These are phyloP conservation scores for Kokia cookei DNA, from an alignment of 441 rosid genomes.

Conservation along the genomic window DNA sequence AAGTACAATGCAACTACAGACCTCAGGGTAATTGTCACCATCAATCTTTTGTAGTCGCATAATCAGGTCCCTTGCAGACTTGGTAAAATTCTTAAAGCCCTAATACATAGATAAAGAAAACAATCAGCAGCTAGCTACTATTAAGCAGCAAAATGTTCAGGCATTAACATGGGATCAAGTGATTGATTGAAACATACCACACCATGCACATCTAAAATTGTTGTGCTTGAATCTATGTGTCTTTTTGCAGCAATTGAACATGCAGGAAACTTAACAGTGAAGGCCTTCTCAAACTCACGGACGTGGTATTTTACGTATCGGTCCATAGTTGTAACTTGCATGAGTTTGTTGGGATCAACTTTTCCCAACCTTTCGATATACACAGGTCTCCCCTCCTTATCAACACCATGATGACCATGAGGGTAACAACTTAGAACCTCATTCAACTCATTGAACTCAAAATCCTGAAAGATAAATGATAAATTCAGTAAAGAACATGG, in stretches of 20 bases:
- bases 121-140: conserved; percentile 3
- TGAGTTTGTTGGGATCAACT: conserved; percentile 84
- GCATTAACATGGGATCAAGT: background rate
- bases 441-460: conserved; percentile 44
- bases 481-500: conserved; percentile 6
- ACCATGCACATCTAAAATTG: conserved; percentile 96
- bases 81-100: conserved; percentile 90
- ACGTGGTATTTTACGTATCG: conserved; percentile 89
- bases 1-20: conserved; percentile 18
- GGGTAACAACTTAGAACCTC: conserved; percentile 89
- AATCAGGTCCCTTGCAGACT: conserved; percentile 93
- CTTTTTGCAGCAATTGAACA: conserved; percentile 91
- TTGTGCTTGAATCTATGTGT: conserved; percentile 93
- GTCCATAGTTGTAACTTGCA: conserved; percentile 94
- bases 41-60: conserved; percentile 88
- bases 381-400: conserved; percentile 91
- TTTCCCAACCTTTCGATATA: conserved; percentile 93
- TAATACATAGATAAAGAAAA: conserved; percentile 13
- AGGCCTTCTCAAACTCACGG: conserved; percentile 86
- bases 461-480: conserved; percentile 13
- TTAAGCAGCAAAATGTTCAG: conserved; percentile 6
- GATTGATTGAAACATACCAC: conserved; percentile 55
- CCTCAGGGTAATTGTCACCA: conserved; percentile 98
- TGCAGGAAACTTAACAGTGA: conserved; percentile 81
- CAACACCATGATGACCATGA: conserved; percentile 95